Evolutionary conservation across 345 rosid genomes (phyloP).

Genomic region (Streptanthus diversifolius): DNA sequence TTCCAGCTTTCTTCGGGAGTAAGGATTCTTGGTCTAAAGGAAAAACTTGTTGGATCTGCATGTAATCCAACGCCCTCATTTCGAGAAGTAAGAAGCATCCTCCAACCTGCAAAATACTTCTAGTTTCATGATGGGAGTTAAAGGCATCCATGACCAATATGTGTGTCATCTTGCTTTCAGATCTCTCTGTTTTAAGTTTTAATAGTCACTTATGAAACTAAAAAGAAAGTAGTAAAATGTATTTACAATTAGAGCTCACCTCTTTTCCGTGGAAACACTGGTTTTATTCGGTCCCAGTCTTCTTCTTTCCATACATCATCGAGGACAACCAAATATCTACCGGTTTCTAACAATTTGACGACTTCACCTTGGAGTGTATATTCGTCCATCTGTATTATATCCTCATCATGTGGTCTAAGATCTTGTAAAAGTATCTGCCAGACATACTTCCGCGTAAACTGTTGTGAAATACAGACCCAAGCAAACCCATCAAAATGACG

Average conservation of each 20-base stretch:
- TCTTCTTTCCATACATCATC: constrained; percentile 44
- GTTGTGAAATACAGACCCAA: constrained; percentile 43
- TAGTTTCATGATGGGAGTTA: neutral
- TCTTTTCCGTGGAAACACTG: constrained; percentile 30
- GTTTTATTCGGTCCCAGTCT: too few relatives aligned
- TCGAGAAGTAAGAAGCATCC: constrained; percentile 46
- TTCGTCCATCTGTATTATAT: constrained; percentile 17
- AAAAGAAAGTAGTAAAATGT: too few relatives aligned
- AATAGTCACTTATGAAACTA: neutral
- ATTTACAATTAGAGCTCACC: neutral
- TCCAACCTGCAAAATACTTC: constrained; percentile 26
- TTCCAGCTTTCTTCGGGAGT: constrained; percentile 39
- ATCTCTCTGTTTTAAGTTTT: neutral
- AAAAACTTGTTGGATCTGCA: constrained; percentile 20
- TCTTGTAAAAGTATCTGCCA: constrained; percentile 33
- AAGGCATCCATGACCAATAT: neutral
- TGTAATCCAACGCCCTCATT: constrained; percentile 32
- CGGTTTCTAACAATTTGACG: constrained; percentile 10
- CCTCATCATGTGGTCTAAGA: constrained; percentile 23
- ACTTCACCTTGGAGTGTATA: constrained; percentile 21
- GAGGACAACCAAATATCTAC: constrained; percentile 42
- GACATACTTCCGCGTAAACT: constrained; percentile 29
- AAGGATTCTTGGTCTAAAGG: constrained; percentile 12
- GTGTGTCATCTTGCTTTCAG: neutral
- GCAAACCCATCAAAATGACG: constrained; percentile 32